phyloP scores from a whole-genome alignment of 192 early-diverging fungal species.

The Podila horticola region DNA sequence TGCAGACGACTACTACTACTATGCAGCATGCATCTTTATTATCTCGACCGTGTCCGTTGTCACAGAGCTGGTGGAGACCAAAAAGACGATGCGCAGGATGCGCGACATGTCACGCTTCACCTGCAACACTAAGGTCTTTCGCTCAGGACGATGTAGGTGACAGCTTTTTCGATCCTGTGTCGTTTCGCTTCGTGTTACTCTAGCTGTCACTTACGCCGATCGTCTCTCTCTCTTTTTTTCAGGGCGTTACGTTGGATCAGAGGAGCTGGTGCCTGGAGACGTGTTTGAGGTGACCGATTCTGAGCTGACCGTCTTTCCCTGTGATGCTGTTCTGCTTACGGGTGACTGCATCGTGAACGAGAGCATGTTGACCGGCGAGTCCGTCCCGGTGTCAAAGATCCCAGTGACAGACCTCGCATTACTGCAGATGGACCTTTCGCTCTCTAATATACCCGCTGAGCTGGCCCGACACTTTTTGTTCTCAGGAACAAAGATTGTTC shows the following conservation, averaged over 20 bases:
- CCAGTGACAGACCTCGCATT: slow-evolving; percentile 77
- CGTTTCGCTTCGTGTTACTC: slow-evolving; percentile 52
- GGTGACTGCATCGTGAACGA: slow-evolving; percentile 99
- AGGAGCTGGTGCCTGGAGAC: slow-evolving; percentile 97
- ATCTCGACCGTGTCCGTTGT: slow-evolving; percentile 79
- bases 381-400: slow-evolving; percentile 91
- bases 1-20: slow-evolving; percentile 96
- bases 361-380: slow-evolving; percentile 98
- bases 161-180: not conserved
- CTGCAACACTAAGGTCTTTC: slow-evolving; percentile 80
- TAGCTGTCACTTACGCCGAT: slow-evolving; percentile 22
- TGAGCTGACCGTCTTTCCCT: slow-evolving; percentile 78
- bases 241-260: slow-evolving; percentile 62
- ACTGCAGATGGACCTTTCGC: slow-evolving; percentile 71
- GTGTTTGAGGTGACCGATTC: slow-evolving; percentile 83
- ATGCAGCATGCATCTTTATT: slow-evolving; percentile 91
- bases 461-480: slow-evolving; percentile 91
- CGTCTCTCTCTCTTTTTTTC: too few relatives aligned
- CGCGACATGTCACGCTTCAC: slow-evolving; percentile 89
- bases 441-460: slow-evolving; percentile 77
- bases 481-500: slow-evolving; percentile 91
- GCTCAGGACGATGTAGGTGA: slow-evolving; percentile 67
- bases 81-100: slow-evolving; percentile 75
- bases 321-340: slow-evolving; percentile 91
- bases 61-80: slow-evolving; percentile 49